Conservation (phyloP, 768 basidiomycete genomes). For the Termitomyces sp. region DNA sequence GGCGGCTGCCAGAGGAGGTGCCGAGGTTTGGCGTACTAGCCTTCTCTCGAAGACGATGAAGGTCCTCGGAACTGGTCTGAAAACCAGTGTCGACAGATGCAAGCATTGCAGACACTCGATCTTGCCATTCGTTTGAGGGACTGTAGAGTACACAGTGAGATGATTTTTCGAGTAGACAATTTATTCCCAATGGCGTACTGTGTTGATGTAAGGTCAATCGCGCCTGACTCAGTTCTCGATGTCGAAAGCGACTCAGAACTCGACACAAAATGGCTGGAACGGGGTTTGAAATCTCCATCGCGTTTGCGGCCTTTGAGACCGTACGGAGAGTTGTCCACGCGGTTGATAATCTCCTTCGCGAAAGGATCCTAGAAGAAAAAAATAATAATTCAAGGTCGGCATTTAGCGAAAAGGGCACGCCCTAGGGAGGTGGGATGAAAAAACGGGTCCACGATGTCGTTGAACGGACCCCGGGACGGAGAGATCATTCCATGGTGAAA, state of each 20-base stretch:
- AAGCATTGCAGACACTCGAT: conserved; percentile 46
- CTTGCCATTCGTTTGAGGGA: conserved; percentile 84
- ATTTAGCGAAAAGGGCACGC: not conserved
- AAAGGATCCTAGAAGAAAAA: conserved; percentile 55
- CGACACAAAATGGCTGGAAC: conserved; percentile 14
- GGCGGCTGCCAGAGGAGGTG: conserved; percentile 1
- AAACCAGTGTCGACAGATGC: not conserved
- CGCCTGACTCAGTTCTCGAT: conserved; percentile 19
- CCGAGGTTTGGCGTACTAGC: conserved; percentile 7
- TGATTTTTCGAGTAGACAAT: not conserved
- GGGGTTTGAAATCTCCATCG: conserved; percentile 24
- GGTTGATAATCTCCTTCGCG: conserved; percentile 73
- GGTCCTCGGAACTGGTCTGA: not conserved
- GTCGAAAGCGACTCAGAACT: conserved; percentile 17
- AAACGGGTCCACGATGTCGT: not conserved
- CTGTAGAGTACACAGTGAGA: conserved; percentile 27
- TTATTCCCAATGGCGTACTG: conserved; percentile 41
- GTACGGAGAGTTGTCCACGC: conserved; percentile 78
- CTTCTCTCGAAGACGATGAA: conserved; percentile 1
- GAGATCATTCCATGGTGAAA: not conserved
- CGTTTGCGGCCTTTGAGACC: conserved; percentile 66
- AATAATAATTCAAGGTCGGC: conserved; percentile 9
- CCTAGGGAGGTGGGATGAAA: not conserved
- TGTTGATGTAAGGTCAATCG: conserved; percentile 46
- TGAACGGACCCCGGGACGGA: not conserved